Evolutionary conservation across 2,329 filamentous ascomycete species (phyloP).

Genomic region (Sclerotinia trifoliorum): DNA sequence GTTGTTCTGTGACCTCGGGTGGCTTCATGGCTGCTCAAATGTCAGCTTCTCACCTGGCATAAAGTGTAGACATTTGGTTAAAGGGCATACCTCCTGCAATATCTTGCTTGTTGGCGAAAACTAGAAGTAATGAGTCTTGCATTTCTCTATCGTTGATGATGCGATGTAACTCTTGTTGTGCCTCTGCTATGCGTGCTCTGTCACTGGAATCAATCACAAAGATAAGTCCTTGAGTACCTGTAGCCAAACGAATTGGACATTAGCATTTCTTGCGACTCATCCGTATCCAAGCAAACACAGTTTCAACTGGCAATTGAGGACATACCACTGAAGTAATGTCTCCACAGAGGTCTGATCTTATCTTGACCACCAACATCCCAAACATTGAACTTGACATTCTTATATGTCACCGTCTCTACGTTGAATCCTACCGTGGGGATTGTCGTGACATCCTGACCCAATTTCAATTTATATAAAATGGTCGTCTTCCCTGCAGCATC

Average conservation of each 20-base stretch:
- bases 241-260: slow-evolving; percentile 21
- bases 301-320: slow-evolving; percentile 21
- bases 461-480: slow-evolving; percentile 98
- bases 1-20: slow-evolving; percentile 73
- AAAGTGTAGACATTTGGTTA: not conserved
- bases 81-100: slow-evolving; percentile 66
- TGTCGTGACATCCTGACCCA: slow-evolving; percentile 96
- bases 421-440: slow-evolving; percentile 99
- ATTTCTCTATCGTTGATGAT: slow-evolving; percentile 98
- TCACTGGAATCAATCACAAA: slow-evolving; percentile 98
- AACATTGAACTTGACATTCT: slow-evolving; percentile 99
- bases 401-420: slow-evolving; percentile 97
- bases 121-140: slow-evolving; percentile 88
- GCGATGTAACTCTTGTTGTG: slow-evolving; percentile 87
- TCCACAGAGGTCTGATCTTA: slow-evolving; percentile 96
- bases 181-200: slow-evolving; percentile 86
- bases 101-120: slow-evolving; percentile 99
- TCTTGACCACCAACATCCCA: slow-evolving; percentile 99
- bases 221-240: slow-evolving; percentile 94
- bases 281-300: not conserved
- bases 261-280: slow-evolving; percentile 11
- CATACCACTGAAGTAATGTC: slow-evolving; percentile 89
- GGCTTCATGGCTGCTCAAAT: slow-evolving; percentile 66
- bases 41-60: not conserved
- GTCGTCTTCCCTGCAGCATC: slow-evolving; percentile 99